Evolutionary conservation across 495 filamentous ascomycete genomes (phyloP), one percentile per base, ranked within the genome.

Genomic region (Penicillium malachiteum): DNA sequence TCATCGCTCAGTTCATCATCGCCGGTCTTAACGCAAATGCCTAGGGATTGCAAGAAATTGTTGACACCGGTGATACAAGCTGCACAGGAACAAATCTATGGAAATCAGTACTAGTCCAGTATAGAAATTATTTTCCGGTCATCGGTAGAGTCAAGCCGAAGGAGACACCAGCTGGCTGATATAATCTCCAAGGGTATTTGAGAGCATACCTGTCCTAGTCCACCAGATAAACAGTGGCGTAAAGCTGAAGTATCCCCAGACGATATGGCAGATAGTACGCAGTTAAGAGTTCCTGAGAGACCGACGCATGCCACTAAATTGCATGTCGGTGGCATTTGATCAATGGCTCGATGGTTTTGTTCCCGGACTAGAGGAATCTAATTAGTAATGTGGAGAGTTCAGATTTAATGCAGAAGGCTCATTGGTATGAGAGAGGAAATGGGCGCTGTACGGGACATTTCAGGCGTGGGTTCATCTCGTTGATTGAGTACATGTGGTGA

Each of bases 81-180:
- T 8, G 56, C 57, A 41, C 63, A 68, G 6, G 57, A 55, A 35
- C 65, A 68, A 6, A 68, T 59, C 65, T 68, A 50, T 5, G 30
- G 17, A 21, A 42, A 5, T 16, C 8, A 5, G 11, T 13, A 32
- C 31, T 21, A 46, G 43, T 46, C 21, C 11, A 7, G n/a, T 3
- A n/a, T 3, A 31, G 18, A 5, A 12, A 11, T 46, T 30, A 10
- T 30, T 32, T 12, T 30, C 18, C 9, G n/a, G n/a, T n/a, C n/a
- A n/a, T n/a, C n/a, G n/a, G 3, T 5, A 11, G 34, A 30, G 11
- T n/a, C n/a, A 42, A 35, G 11, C 5, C 17, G 34, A 21, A 31
- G 38, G 6, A 16, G 16, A 42, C 3, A 21, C 3, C 16, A 42
- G 16, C 7, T 17, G 40, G n/a, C n/a, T n/a, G n/a, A n/a, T n/a